A percentile compares a stretch with the other conserved stretches of the same genome.
Conservation (phyloP, 495 filamentous ascomycete species). For the Xylaria acuta region DNA sequence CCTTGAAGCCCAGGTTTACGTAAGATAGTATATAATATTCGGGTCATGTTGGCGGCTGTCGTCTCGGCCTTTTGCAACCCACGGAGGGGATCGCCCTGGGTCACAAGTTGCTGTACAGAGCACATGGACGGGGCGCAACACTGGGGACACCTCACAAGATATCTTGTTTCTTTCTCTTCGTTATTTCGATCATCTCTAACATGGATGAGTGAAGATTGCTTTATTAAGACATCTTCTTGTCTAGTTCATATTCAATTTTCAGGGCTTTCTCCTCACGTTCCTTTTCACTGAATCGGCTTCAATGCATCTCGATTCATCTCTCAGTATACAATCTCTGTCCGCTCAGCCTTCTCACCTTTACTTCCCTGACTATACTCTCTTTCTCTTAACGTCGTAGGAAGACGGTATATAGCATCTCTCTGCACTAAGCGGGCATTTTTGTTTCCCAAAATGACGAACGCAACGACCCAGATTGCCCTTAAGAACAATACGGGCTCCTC, state of each 20-base stretch:
- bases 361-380: not conserved
- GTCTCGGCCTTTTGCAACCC: conserved; percentile 22
- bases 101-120: conserved; percentile 21
- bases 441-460: conserved; percentile 46
- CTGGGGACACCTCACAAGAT: conserved; percentile 54
- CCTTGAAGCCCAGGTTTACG: not conserved
- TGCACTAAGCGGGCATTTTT: not conserved
- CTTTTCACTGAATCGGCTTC: conserved; percentile 2
- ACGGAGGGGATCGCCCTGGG: conserved; percentile 9
- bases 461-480: conserved; percentile 62
- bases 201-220: not conserved
- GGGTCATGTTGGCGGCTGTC: conserved; percentile 17
- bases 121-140: conserved; percentile 23
- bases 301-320: not conserved
- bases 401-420: not conserved
- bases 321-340: not conserved
- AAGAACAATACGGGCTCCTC: conserved; percentile 67
- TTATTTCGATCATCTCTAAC: not conserved
- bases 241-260: not conserved
- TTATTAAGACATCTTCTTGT: conserved; percentile 10
- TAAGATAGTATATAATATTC: conserved; percentile 11
- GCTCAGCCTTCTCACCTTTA: not conserved
- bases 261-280: conserved; percentile 7
- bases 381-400: not conserved
- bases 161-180: not conserved